Percentiles rank a stretch among this genome's conserved stretches.
phyloP scores from a whole-genome alignment of 306 rosid genomes.

The Mimosa pudica region DNA sequence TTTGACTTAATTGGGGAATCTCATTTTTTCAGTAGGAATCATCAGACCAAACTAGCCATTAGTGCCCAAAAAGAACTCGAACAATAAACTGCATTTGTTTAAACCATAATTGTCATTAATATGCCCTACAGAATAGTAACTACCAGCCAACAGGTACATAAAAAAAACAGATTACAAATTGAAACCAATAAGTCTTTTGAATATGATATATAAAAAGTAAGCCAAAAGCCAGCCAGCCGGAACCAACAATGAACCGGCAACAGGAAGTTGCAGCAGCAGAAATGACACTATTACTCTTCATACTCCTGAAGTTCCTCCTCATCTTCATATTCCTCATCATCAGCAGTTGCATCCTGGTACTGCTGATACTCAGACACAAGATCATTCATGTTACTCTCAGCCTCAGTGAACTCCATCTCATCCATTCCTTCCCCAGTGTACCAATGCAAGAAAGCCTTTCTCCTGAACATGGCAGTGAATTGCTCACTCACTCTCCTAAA shows the following conservation, averaged over 20 bases:
- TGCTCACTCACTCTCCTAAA: conserved; percentile 48
- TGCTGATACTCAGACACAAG: conserved; percentile 78
- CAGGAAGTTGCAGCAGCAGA: conserved; percentile 52
- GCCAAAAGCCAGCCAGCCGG: conserved; percentile 32
- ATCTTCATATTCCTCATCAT: conserved; percentile 69
- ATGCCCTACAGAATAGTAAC: neutral
- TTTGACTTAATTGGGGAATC: neutral
- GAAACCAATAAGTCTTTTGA: conserved; percentile 30
- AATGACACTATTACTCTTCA: neutral
- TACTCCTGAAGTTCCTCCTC: conserved; percentile 37
- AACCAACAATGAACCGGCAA: conserved; percentile 49
- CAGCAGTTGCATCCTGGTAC: conserved; percentile 82
- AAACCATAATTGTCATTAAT: neutral
- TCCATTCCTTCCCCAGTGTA: conserved; percentile 49
- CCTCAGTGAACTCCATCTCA: conserved; percentile 48
- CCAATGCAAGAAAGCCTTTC: conserved; percentile 55
- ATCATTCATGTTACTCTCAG: conserved; percentile 75
- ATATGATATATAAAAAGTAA: conserved; percentile 32
- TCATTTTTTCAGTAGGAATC: no score
- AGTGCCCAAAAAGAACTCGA: neutral
- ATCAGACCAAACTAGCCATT: neutral
- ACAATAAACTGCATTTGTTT: conserved; percentile 15
- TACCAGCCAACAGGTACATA: neutral
- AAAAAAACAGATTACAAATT: conserved; percentile 2
- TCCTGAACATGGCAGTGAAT: conserved; percentile 49